Base-by-base conservation (phyloP, 441 rosid species). In the Eruca vesicaria region DNA sequence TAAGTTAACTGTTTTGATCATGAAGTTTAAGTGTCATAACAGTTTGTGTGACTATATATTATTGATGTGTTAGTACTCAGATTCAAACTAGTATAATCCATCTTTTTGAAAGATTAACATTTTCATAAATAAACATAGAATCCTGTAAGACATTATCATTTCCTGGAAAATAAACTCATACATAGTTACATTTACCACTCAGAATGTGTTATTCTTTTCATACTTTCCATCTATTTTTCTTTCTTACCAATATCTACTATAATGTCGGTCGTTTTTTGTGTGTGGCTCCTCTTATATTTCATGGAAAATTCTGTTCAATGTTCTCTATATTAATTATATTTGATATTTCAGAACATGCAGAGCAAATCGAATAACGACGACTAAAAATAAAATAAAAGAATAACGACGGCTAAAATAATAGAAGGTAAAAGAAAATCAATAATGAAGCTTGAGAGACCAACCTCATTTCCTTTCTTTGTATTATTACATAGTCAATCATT, bases 331-430 rank as follows among this genome's bases (percentile, higher is more conserved):
- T 65, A 48, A 55, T 21, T 2, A 55, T 77, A 59, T 65, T 23
- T 58, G 23, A 29, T 72, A 50, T 66, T 71, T 60, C 4, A 38
- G 65, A 72, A 67, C 76, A 66, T 77, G 68, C 35, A 70, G 55
- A 70, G 70, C 19, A 67, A 53, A 63, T 53, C 69, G 52, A 72
- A 50, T 68, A 66, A 50, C 69, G 32, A 78, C 65, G 58, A 68
- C 66, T 21, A 53, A n/a, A n/a, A n/a, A n/a, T n/a, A n/a, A n/a
- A n/a, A n/a, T n/a, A n/a, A n/a, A n/a, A n/a, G 52, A 72, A 50
- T 68, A 66, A 50, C 69, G 32, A 78, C 65, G 58, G 62, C 66
- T 21, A 53, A 67, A 78, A 67, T 77, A 65, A 71, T 77, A 9
- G 35, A 71, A 72, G 63, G 4, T 29, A 16, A 52, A 66, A 7